Conservation (phyloP, 1,284 basidiomycete species). For the Rhizoctonia solani region DNA sequence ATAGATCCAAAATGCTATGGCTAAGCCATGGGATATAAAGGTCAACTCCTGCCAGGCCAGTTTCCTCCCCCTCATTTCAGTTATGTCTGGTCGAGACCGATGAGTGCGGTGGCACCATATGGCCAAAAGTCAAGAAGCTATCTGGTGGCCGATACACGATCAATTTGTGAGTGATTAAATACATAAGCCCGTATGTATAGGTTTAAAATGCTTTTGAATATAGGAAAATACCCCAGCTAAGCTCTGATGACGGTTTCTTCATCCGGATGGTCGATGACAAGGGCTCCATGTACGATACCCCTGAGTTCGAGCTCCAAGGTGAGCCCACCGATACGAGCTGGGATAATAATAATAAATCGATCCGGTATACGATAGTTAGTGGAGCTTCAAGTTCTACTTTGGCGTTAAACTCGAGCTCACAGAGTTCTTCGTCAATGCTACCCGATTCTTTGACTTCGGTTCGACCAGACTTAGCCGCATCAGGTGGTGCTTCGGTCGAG, state of each 20-base stretch:
- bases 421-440: not conserved
- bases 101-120: constrained; percentile 18
- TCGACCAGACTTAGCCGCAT: too few species aligned
- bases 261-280: constrained; percentile 27
- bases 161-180: constrained; percentile 5
- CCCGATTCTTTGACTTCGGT: not conserved
- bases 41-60: not conserved
- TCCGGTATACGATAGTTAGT: too few species aligned
- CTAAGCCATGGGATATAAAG: not conserved
- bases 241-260: constrained; percentile 8
- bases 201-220: not conserved
- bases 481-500: too few species aligned
- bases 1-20: not conserved
- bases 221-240: constrained; percentile 15
- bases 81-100: constrained; percentile 13
- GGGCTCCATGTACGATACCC: constrained; percentile 15
- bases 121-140: constrained; percentile 26
- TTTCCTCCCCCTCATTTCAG: constrained; percentile 22
- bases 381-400: too few species aligned
- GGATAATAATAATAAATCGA: too few species aligned
- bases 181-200: not conserved
- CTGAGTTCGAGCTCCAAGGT: constrained; percentile 22
- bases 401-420: too few species aligned
- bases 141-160: constrained; percentile 7
- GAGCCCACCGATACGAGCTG: too few species aligned